Evolutionary conservation across 2,329 filamentous ascomycete genomes (phyloP), one percentile per base, ranked within the genome.

Genomic region (Orbilia brochopaga): DNA sequence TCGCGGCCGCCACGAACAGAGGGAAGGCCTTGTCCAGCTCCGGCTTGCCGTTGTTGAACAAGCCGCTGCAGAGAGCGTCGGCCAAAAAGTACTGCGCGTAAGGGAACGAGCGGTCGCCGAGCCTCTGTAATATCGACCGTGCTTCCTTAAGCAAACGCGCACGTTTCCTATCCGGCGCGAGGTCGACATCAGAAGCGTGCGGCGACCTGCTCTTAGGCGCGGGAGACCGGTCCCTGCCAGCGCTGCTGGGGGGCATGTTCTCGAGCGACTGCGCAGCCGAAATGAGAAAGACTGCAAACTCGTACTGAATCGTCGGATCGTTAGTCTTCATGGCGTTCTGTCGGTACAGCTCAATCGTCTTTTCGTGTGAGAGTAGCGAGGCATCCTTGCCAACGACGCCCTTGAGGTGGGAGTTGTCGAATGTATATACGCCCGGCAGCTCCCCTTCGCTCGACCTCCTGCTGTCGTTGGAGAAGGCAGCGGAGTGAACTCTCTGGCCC

Each of bases 51-150:
- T 97, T 97, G 81, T 87, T 96, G 80, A 99, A 97, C 23, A 99
- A 83, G 0, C 94, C 94, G 4, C 93, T 97, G 1, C 92, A 91
- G 78, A 91, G 96, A 0, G 94, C 94, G 78, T 99, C 94, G 19
- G 88, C 94, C 11, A 99, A 86, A 79, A 97, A 97, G 81, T 99
- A 99, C 79, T 99, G 94, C 2, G 94, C 94, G 79, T 97, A 97
- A 0, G 94, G 94, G 79, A 97, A 97, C 51, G 91, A 91, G 66
- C 87, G 88, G 80, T 92, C 93, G 17, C 92, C 85, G 57, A 97
- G 84, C 73, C 88, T 89, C 80, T 95, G 91, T 50, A 99, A 82
- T 76, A 97, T 97, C 72, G 88, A 87, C 78, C 91, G 90, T 69
- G 94, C 92, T 83, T 99, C 94, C 37, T 87, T 87, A 52, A 96